Base-by-base conservation (phyloP, 768 basidiomycete species). In the Phlebiopsis flavidoalba region DNA sequence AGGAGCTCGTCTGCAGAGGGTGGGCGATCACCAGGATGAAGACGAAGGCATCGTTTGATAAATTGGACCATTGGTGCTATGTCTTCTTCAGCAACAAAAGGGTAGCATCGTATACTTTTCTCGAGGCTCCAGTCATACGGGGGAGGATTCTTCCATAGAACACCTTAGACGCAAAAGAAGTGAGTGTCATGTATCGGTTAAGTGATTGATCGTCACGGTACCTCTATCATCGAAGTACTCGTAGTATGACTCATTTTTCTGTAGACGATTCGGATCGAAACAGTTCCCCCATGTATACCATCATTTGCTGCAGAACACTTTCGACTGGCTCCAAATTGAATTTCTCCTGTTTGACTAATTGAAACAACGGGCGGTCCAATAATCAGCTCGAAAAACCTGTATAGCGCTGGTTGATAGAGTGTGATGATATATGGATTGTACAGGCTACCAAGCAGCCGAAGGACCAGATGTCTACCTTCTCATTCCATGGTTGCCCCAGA, bases 401-500 rank as follows among this genome's bases (percentile, higher is more conserved):
- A 1, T 15, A 14, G 14, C 14, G n/a, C 24, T 2, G 2, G 31
- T 24, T 31, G 3, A 35, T 12, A 6, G 33, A 33, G n/a, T 17
- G 24, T 21, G 24, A n/a, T n/a, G 3, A 54, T 22, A 5, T 12
- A n/a, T n/a, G 14, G n/a, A 22, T 8, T 8, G 19, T 1, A 37
- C 15, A 12, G 14, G 35, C 7, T 15, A 40, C 54, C 54, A 56
- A 35, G 31, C 57, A 58, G 8, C 57, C 57, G 31, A 58, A 47
- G 19, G 33, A 14, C 57, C 57, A 58, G 2, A 58, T 58, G 24
- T 58, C 57, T 3, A 48, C 57, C 31, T 46, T 46, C 57, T 46
- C 46, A 24, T 58, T 33, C 57, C 57, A 58, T 3, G 40, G 21
- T 6, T 46, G 45, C 26, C 46, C 57, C 8, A 58, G 36, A 10